Evolutionary conservation across 1,139 yeast species (phyloP), one percentile per base, ranked within the genome.

Genomic region (Hyphopichia wangnamkhiaoensis): DNA sequence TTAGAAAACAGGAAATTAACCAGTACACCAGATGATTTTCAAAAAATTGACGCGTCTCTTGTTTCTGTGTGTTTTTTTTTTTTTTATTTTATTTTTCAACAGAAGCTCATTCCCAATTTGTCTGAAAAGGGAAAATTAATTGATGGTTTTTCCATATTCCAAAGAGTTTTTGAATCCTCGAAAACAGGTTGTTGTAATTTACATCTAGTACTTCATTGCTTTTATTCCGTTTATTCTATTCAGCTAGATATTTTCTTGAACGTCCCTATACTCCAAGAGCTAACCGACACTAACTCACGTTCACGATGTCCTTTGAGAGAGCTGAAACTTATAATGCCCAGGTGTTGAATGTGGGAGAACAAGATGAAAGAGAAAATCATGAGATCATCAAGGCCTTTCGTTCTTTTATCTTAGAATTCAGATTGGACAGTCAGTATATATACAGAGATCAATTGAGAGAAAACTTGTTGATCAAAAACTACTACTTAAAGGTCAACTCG

Each of bases 371-470:
- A 48, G 74, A 88, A 30, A 80, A 80, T 62, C 79, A 86, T 42
- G 96, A 88, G 59, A 76, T 89, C 49, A 82, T 84, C 56, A 79
- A 80, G 49, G 88, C 91, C 15, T 90, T 93, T 71, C 80, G 84
- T 47, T 74, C 81, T 48, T 94, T 94, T 60, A 77, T 94, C 35
- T 73, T 90, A 43, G 96, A 91, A 60, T 94, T 88, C 59, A 79
- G 95, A 65, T 74, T 88, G 47, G 86, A 87, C 54, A 79, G 88
- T 41, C 84, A 82, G 58, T 93, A 87, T 63, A 71, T 90, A 33
- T 94, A 94, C 69, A 75, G 98, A 71, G 96, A 90, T 52, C 97
- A 91, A 60, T 72, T 94, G 40, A 75, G 97, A 51, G 96, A 90
- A 54, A 90, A 91, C 59, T 71, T 94, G 40, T 71, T 91, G 41